Percentiles rank a stretch among this genome's conserved stretches.
phyloP scores from a whole-genome alignment of 768 basidiomycete species.

The Leccinum truebloodii region DNA sequence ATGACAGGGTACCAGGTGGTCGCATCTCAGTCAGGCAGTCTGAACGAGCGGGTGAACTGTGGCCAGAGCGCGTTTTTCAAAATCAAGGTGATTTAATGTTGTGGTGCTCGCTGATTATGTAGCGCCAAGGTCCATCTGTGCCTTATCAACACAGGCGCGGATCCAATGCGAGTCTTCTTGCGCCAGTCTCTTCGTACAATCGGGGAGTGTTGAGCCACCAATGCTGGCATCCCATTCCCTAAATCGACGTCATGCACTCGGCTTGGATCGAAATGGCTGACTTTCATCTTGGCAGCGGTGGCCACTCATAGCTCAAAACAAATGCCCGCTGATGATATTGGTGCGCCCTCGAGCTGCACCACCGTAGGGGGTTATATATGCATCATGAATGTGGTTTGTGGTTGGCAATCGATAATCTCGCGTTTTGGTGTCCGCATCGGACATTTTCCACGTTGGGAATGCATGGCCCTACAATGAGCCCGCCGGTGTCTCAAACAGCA shows the following conservation, averaged over 20 bases:
- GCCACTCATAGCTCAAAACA: not conserved
- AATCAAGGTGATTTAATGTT: not conserved
- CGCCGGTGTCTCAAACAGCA: not conserved
- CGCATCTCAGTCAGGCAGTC: not conserved
- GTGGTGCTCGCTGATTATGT: not conserved
- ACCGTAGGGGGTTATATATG: not conserved
- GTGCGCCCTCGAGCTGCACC: not conserved
- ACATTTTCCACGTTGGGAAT: not conserved
- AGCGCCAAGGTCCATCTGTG: not conserved
- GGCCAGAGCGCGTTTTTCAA: not conserved
- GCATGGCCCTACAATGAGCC: not conserved
- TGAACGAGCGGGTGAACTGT: not conserved
- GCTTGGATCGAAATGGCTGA: not conserved
- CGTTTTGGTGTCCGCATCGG: not conserved
- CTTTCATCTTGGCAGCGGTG: not conserved
- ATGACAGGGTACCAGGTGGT: not conserved
- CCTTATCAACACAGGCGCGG: not conserved
- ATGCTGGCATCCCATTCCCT: not conserved
- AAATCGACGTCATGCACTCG: not conserved
- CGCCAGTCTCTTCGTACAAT: not conserved
- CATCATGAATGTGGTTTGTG: slow-evolving; percentile 1
- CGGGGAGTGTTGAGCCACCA: not conserved
- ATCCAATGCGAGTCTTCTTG: not conserved
- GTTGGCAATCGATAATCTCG: slow-evolving; percentile 1
- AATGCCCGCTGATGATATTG: slow-evolving; percentile 6